Evolutionary conservation across 331 rosid genomes (phyloP), one percentile per base, ranked within the genome.

Genomic region (Quercus tomentella): DNA sequence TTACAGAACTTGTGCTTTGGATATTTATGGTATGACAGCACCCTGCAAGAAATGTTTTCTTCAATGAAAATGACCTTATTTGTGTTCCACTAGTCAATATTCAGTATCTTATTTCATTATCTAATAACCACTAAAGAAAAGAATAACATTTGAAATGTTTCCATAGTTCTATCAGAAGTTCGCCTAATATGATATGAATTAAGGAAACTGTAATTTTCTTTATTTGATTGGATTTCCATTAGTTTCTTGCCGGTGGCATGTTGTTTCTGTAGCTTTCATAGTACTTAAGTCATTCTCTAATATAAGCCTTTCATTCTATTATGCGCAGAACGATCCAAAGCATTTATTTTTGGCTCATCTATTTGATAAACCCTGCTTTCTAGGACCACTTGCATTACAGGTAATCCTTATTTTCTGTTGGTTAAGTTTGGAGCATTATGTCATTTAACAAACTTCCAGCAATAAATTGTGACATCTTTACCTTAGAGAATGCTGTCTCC

Each of bases 351-450:
- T 94, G 88, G 98, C 97, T 72, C 96, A 94, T 85, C 94, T 94
- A 51, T 94, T 92, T 45, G 98, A 94, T 84, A 94, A 94, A 75
- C 98, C 98, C 11, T 94, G 98, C 84, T 94, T 94, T 79, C 81
- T 94, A 23, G 98, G 97, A 31, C 6, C 89, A 77, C 94, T 94
- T 80, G 97, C 97, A 23, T 84, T 92, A n/a, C 88, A 94, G 95
- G 98, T 94, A 90, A 56, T 72, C 80, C 30, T 56, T 62, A 16
- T 55, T 52, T 70, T 76, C 8, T 8, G 4, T 77, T 74, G 35
- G 30, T 20, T 28, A 57, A 41, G 45, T 41, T 41, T 41, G 45
- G 18, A 22, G 26, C 30, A 23, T 25, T 60, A 4, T 12, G 33
- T 30, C 31, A 25, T 23, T 4, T 1, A 60, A 60, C 6, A 23